Percentiles rank a stretch among this genome's conserved stretches.
Evolutionary conservation across 2,329 filamentous ascomycete genomes (phyloP).

Genomic region (Fusarium sp.): DNA sequence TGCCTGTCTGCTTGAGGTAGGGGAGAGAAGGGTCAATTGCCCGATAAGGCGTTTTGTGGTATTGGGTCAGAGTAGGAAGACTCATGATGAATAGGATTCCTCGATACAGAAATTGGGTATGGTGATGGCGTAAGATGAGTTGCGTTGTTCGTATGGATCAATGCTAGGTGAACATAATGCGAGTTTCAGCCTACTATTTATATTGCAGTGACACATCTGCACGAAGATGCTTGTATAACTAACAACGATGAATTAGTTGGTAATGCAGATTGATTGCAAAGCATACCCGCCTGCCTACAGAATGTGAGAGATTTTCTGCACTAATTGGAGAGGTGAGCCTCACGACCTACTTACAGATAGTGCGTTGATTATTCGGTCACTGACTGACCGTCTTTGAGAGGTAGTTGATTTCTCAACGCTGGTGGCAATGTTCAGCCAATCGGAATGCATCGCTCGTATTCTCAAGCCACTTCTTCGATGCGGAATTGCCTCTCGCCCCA

Average conservation of each 20-base stretch:
- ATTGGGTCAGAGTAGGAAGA: not conserved
- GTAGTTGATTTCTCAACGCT: too few species aligned
- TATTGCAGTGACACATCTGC: not conserved
- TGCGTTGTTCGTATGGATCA: not conserved
- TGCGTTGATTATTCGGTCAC: too few species aligned
- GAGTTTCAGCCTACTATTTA: not conserved
- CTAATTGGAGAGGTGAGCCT: not conserved
- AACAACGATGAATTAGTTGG: not conserved
- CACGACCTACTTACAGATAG: not conserved
- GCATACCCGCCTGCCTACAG: not conserved
- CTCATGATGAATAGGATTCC: not conserved
- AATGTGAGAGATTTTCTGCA: too few species aligned
- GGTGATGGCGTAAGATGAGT: too few species aligned
- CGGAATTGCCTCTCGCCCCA: too few species aligned
- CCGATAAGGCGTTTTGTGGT: not conserved
- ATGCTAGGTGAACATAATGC: rapidly evolving
- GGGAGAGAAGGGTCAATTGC: not conserved
- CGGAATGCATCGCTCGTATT: not conserved
- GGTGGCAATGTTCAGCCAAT: not conserved
- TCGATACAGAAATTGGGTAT: not conserved
- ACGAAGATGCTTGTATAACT: not conserved
- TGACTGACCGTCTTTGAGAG: not conserved
- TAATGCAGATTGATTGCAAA: not conserved
- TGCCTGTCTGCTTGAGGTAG: not conserved
- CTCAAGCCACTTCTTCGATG: too few species aligned